Evolutionary conservation across 129 eudicot genomes (phyloP), one percentile per base, ranked within the genome.

Genomic region (Escallonia herrerae): DNA sequence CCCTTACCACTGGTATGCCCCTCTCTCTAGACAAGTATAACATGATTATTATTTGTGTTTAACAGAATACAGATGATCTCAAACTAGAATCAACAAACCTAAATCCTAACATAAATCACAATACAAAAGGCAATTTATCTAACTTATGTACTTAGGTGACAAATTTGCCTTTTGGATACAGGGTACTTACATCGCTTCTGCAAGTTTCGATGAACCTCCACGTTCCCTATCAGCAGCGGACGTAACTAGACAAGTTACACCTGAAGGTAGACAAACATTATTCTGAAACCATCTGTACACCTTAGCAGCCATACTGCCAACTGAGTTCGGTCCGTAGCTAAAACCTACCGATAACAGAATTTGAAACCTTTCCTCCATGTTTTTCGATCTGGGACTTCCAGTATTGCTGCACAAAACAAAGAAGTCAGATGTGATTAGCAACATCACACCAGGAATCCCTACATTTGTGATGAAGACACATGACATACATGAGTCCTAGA

Each of bases 141-240:
- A 53, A 15, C 12, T 10, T 10, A n/a, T 3, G 56, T 51, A 51
- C 56, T 51, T 3, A 3, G 6, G 3, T 51, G 56, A 5, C 14
- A 13, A n/a, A n/a, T n/a, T n/a, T n/a, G n/a, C n/a, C n/a, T n/a
- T n/a, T n/a, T n/a, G n/a, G n/a, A 43, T 46, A 10, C 5, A 2
- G 60, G 44, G 39, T 45, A 74, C 95, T 74, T 7, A 93, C 98
- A 88, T 43, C 66, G 98, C 98, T 71, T 93, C 98, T 40, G 84
- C 68, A 45, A 88, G 72, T 81, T 91, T 91, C 0, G 95, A 78
- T 4, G 97, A 87, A 40, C 98, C 98, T 40, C 96, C 98, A 49
- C 89, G 84, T 12, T 88, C 87, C 10, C 95, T 51, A 61, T 93
- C 98, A 10, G 84, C 68, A 2, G 95, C 81, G 46, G 96, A 63